Evolutionary conservation across 2,329 filamentous ascomycete genomes (phyloP).

Genomic region (Sclerotinia borealis): DNA sequence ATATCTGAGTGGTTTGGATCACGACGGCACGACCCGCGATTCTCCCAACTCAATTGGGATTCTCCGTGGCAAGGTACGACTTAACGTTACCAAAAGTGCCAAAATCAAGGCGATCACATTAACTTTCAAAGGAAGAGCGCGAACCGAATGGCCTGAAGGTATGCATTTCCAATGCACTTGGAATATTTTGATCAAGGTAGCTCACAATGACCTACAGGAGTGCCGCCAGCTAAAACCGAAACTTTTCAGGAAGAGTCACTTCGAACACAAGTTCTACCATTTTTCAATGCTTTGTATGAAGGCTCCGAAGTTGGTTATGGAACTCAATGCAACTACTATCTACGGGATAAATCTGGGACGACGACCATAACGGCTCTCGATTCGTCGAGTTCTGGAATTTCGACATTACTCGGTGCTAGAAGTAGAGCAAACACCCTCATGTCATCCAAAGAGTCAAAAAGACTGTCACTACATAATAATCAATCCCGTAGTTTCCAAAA

Average conservation of each 20-base stretch:
- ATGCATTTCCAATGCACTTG: conserved; percentile 37
- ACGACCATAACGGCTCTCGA: conserved; percentile 26
- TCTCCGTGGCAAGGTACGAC: conserved; percentile 73
- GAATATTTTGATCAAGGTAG: neutral
- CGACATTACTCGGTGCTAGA: conserved; percentile 20
- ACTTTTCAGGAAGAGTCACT: conserved; percentile 79
- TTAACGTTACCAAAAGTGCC: conserved; percentile 79
- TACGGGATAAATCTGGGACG: conserved; percentile 26
- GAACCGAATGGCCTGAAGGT: conserved; percentile 94
- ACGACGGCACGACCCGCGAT: conserved; percentile 37
- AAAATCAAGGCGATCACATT: conserved; percentile 91
- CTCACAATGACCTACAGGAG: conserved; percentile 44
- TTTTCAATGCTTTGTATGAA: conserved; percentile 75
- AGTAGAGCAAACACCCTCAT: conserved; percentile 25
- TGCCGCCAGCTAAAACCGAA: conserved; percentile 80
- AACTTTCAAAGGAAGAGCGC: conserved; percentile 76
- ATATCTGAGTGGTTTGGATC: conserved; percentile 70
- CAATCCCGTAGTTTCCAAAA: conserved; percentile 64
- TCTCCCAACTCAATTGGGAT: conserved; percentile 56
- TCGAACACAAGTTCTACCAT: conserved; percentile 82
- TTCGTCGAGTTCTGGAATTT: conserved; percentile 22
- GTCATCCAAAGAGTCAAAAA: conserved; percentile 38
- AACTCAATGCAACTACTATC: conserved; percentile 53
- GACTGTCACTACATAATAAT: conserved; percentile 56
- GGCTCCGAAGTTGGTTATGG: conserved; percentile 53